Evolutionary conservation across 2,329 filamentous ascomycete species (phyloP), one percentile per base, ranked within the genome.

Genomic region (Eutypella sp.): DNA sequence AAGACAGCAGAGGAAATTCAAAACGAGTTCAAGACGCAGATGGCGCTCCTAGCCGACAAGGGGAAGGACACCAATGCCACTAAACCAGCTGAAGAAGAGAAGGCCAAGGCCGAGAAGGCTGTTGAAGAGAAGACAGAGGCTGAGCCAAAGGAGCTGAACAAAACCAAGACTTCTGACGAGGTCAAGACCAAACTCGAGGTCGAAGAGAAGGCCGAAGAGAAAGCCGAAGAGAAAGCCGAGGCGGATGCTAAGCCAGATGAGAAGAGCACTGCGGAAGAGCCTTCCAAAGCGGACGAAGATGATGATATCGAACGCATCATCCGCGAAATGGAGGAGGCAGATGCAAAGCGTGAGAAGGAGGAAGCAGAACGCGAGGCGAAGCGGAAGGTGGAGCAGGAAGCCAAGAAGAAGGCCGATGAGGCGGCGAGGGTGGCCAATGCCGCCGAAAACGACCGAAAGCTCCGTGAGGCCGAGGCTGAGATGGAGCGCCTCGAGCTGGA

Each of bases 1-100:
- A 93, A 93, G 76, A 85, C 85, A 2, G 79, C 81, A 29, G 86
- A 92, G 63, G 87, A 96, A 68, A 89, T 89, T 52, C 84, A 85
- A 47, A 81, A 88, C 54, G 89, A 95, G 68, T 87, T 91, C 60
- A 85, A 86, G 66, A 82, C 87, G 63, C 85, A 89, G 63, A 84
- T 95, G 48, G 81, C 82, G 45, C 73, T 59, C 9, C 56, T 53
- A 34, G 67, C 66, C 44, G 67, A 73, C 46, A 71, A 72, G 49
- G 63, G 70, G 44, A 74, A 74, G 55, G 73, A 78, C 46, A 73
- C 74, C 2, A 68, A 69, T 49, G 62, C 59, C 18, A 63, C 59
- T 8, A 62, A 66, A 42, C 45, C 48, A 15, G 54, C 61, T 23
- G 57, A 63, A 13, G 61, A 59, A 8, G 57, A 62, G 42, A 59